Evolutionary conservation across 1,284 basidiomycete species (phyloP), one percentile per base, ranked within the genome.

Genomic region (Boletus smithii): DNA sequence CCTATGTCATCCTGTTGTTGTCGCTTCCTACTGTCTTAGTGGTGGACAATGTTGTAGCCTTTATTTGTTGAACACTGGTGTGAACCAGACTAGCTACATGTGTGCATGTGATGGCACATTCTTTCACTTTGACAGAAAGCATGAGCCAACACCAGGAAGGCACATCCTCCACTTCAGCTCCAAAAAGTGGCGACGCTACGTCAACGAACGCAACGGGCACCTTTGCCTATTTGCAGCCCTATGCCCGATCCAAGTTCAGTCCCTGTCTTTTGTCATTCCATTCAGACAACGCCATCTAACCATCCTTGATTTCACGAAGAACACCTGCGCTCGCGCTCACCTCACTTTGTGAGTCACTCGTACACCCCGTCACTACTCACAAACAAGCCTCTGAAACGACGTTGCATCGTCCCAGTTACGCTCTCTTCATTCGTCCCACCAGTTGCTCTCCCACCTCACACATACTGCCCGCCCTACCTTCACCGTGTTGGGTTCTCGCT

Each of bases 401-500:
- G n/a, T n/a, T n/a, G n/a, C n/a, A n/a, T n/a, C n/a, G n/a, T n/a
- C 9, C n/a, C 53, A 75, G 73, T 75, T 39, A 49, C 69, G 3
- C 58, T 60, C 0, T 72, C 73, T 0, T 61, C 64, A 0, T 36
- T 73, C n/a, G 52, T 69, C 13, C 73, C 71, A n/a, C 61, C 66
- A 1, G 55, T 67, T 44, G 51, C 57, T 17, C 44, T 65, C 49
- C 40, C 53, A 17, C 42, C 57, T 42, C 43, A 45, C 8, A 41
- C 46, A 0, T 68, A 67, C 45, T 61, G 68, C n/a, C 74, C 73
- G 0, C 73, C 71, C 1, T 69, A 73, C 49, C 61, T 73, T 22
- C 62, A 70, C 8, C 67, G 74, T 3, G 55, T 71, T 5, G 74
- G 73, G 1, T 76, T 77, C 51, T 67, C 72, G 14, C 57, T 70